These are phyloP conservation scores for Russula dissimulans DNA, from an alignment of 768 basidiomycete genomes.

Conservation along the genomic window DNA sequence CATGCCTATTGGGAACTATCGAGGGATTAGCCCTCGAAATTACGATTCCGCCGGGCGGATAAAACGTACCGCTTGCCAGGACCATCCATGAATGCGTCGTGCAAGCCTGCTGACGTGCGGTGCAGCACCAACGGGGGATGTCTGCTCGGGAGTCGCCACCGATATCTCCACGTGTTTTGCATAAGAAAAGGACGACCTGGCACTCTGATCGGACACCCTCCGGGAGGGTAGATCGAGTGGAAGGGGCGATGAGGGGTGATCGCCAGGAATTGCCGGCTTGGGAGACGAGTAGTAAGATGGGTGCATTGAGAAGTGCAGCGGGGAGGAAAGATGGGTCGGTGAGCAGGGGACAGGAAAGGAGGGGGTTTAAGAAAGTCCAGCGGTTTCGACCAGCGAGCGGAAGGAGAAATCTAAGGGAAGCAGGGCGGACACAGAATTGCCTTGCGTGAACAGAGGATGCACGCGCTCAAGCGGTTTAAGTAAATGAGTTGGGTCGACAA, in stretches of 20 bases:
- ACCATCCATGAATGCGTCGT: constrained; percentile 41
- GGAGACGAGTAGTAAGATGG: background rate
- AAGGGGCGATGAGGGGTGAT: too few species aligned
- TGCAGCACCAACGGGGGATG: background rate
- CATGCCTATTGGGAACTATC: constrained; percentile 41
- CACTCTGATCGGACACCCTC: background rate
- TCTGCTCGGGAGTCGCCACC: background rate
- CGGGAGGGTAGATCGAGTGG: background rate
- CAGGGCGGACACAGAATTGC: background rate
- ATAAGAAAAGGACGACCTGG: background rate
- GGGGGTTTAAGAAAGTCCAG: background rate
- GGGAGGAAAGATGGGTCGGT: background rate
- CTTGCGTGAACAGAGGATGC: background rate
- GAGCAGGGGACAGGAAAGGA: background rate
- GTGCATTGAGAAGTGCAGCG: background rate
- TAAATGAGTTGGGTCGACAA: background rate
- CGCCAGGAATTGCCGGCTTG: background rate
- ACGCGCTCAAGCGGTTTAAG: background rate
- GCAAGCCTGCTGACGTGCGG: constrained; percentile 27
- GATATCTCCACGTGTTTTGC: background rate
- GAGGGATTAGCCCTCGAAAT: background rate
- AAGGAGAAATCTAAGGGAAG: background rate
- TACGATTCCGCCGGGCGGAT: background rate
- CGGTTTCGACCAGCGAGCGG: constrained; percentile 2
- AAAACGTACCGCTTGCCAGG: constrained; percentile 39